Evolutionary conservation across 2,329 filamentous ascomycete genomes (phyloP).

Genomic region (Dactylellina leptospora): DNA sequence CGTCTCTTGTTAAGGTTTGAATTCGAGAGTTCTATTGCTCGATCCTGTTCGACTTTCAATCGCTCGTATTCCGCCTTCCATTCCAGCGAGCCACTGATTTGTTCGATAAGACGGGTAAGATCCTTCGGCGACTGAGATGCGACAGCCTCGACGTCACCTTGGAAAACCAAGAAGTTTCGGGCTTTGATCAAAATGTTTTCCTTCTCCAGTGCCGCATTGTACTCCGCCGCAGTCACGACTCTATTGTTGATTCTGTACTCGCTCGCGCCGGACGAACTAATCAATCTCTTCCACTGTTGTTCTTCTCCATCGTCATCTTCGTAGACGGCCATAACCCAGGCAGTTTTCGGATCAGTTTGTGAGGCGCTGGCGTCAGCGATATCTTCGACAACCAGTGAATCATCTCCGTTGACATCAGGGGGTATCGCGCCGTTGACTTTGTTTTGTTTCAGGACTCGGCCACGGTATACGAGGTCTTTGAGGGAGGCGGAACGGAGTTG

Average conservation of each 20-base stretch:
- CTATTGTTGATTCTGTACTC: conserved; percentile 98
- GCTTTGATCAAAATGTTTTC: conserved; percentile 99
- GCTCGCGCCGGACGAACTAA: conserved; percentile 85
- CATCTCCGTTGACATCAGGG: conserved; percentile 68
- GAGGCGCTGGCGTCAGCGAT: conserved; percentile 69
- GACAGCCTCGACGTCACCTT: conserved; percentile 96
- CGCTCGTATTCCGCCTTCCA: conserved; percentile 93
- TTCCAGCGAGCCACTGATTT: conserved; percentile 95
- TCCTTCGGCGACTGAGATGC: conserved; percentile 94
- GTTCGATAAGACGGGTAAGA: conserved; percentile 90
- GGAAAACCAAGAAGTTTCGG: conserved; percentile 96
- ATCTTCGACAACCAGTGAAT: conserved; percentile 69
- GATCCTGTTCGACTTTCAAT: conserved; percentile 84
- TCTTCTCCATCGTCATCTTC: conserved; percentile 90
- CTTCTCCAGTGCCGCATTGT: conserved; percentile 88
- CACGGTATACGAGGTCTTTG: conserved; percentile 94
- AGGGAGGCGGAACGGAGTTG: conserved; percentile 93
- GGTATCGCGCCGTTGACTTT: conserved; percentile 87
- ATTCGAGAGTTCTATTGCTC: conserved; percentile 85
- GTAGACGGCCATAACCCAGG: conserved; percentile 99
- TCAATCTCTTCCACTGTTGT: conserved; percentile 93
- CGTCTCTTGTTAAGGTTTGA: conserved; percentile 88
- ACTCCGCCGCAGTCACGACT: conserved; percentile 85
- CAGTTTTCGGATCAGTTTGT: conserved; percentile 86
- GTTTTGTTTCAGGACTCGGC: conserved; percentile 75